Evolutionary conservation across 73 alveolate species (phyloP).

Genomic region (Blepharisma japonicum): DNA sequence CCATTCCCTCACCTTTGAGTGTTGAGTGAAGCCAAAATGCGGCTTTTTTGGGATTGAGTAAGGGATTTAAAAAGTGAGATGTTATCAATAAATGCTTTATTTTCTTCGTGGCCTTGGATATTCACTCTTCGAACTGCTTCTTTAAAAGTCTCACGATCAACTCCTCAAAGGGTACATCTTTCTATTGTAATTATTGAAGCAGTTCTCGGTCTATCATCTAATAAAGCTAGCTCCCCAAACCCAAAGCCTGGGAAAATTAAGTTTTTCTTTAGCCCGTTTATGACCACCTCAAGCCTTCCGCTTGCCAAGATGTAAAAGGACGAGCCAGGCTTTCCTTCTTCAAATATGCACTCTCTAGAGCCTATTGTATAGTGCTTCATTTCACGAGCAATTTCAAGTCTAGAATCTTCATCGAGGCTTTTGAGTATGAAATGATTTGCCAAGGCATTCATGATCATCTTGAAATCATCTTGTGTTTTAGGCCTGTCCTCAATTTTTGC

Average conservation of each 20-base stretch:
- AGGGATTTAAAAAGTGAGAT: constrained; percentile 9
- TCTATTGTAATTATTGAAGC: constrained; percentile 28
- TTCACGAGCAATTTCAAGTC: neutral
- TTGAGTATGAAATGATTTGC: constrained; percentile 4
- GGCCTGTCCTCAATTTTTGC: neutral
- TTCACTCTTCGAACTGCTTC: neutral
- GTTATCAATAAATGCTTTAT: neutral
- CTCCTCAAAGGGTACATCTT: constrained; percentile 23
- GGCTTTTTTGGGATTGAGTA: neutral
- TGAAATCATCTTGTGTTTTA: neutral
- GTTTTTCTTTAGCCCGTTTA: neutral
- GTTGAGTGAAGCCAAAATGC: neutral
- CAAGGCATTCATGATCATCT: neutral
- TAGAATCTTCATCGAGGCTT: constrained; percentile 3
- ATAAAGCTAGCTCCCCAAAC: constrained; percentile 34
- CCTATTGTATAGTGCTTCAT: constrained; percentile 16
- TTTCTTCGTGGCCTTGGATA: neutral
- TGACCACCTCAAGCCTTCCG: neutral
- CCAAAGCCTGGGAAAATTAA: constrained; percentile 20
- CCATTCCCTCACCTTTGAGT: neutral
- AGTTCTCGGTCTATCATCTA: constrained; percentile 14
- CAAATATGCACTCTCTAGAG: constrained; percentile 4
- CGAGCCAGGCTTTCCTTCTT: constrained; percentile 18
- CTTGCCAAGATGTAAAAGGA: constrained; percentile 2
- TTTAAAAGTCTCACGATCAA: constrained; percentile 30